Evolutionary conservation across 2,329 filamentous ascomycete species (phyloP), one percentile per base, ranked within the genome.

Genomic region (Lecanicillium sp.): DNA sequence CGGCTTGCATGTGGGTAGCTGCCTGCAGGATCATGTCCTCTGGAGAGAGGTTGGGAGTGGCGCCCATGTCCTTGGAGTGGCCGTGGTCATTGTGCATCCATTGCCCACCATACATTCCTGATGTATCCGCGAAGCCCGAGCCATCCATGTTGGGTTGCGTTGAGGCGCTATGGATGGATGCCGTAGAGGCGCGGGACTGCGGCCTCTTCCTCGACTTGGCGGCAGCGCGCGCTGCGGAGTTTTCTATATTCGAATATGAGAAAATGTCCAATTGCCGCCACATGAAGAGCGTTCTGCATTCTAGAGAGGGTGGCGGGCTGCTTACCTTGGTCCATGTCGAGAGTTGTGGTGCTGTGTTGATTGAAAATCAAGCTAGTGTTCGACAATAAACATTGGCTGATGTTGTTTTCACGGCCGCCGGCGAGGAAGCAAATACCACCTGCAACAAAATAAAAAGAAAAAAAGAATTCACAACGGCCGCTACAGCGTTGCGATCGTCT

Each of bases 1-100:
- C 64, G 34, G 65, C 61, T 45, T 75, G 71, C 50, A 79, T 66
- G 45, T 77, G 76, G 17, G 69, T 66, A 19, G 71, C 68, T 14
- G 72, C 70, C 40, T 77, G 72, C 44, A 81, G 61, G 34, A 81
- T 70, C 60, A 79, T 69, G 43, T 77, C 74, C 47, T 80, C 77
- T 17, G 72, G 60, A 3, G 72, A 68, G 63, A 80, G 67, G 38
- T 69, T 67, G 22, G 64, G 57, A 25, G 57, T 54, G 13, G 58
- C 51, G 7, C 56, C 52, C 45, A 74, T 65, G 34, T 67, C 64
- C 49, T 66, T 66, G 9, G 60, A 50, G 38, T 68, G 66, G 36
- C 48, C 49, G 45, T 69, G 65, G 36, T 64, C 64, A 45, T 61
- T 68, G 37, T 60, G 44, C 37, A 69, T 57, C 74, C 74, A 78